A percentile compares a stretch with the other conserved stretches of the same genome.
Conservation (phyloP, 805 yeast genomes). For the Pichia insulana region DNA sequence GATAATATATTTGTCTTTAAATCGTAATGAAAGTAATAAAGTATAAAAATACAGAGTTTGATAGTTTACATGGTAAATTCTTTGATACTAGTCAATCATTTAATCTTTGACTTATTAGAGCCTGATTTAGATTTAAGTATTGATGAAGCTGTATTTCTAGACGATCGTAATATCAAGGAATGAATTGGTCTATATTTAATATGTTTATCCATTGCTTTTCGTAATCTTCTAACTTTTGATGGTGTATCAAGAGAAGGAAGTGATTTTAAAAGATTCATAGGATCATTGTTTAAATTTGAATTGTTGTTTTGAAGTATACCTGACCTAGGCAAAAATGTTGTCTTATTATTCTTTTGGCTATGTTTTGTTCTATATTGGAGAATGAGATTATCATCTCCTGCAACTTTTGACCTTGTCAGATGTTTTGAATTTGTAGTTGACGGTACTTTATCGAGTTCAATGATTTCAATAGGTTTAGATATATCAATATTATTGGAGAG, state of each 20-base stretch:
- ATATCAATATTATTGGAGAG: too few relatives aligned
- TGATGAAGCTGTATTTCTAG: too few relatives aligned
- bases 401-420: slow-evolving; percentile 7
- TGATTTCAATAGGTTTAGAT: too few relatives aligned
- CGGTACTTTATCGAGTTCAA: too few relatives aligned
- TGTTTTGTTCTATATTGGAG: background rate
- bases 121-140: too few relatives aligned
- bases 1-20: too few relatives aligned
- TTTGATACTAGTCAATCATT: too few relatives aligned
- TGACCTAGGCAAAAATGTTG: background rate
- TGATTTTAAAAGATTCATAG: slow-evolving; percentile 5
- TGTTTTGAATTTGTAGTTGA: slow-evolving; percentile 1
- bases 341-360: background rate
- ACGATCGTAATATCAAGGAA: background rate
- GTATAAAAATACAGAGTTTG: too few relatives aligned
- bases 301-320: background rate
- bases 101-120: too few relatives aligned
- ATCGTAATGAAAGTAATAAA: too few relatives aligned
- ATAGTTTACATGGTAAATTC: too few relatives aligned
- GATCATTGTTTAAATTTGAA: slow-evolving; percentile 3
- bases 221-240: slow-evolving; percentile 20
- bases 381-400: slow-evolving; percentile 2
- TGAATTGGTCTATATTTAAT: background rate
- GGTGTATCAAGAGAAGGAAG: slow-evolving; percentile 17
- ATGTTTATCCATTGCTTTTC: slow-evolving; percentile 14